Conservation (phyloP, 2,329 filamentous ascomycete species). For the Colletotrichum salicis region DNA sequence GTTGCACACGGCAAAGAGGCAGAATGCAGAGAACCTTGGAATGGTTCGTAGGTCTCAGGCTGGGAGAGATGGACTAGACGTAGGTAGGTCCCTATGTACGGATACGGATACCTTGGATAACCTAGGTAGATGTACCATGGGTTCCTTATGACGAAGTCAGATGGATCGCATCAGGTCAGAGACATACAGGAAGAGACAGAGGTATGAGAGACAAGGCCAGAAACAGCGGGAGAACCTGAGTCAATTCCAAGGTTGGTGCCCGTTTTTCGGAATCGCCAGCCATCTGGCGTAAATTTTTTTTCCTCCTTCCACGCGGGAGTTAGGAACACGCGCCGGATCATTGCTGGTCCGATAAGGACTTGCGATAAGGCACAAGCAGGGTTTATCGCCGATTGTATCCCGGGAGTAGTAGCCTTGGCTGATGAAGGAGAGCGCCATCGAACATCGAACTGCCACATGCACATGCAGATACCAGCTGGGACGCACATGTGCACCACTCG, state of each 20-base stretch:
- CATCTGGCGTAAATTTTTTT: constrained; percentile 25
- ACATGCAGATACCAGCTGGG: constrained; percentile 8
- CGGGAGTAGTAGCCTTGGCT: background rate
- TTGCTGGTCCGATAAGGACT: constrained; percentile 10
- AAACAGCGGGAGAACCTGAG: constrained; percentile 28
- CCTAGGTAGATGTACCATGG: background rate
- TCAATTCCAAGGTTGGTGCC: constrained; percentile 26
- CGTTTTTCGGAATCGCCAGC: constrained; percentile 32
- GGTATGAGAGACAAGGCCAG: constrained; percentile 10
- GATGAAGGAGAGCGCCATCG: background rate
- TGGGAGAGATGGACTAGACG: background rate
- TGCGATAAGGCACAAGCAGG: constrained; percentile 11
- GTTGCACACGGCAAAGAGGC: constrained; percentile 1
- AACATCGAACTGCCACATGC: constrained; percentile 7
- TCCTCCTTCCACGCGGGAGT: constrained; percentile 13
- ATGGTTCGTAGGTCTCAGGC: constrained; percentile 12
- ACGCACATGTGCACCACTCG: constrained; percentile 15
- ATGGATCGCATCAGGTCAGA: constrained; percentile 5
- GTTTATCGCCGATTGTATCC: background rate
- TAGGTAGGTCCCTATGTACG: background rate
- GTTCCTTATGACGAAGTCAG: background rate
- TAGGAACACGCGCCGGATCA: constrained; percentile 26
- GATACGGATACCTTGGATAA: background rate
- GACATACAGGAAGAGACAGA: constrained; percentile 2
- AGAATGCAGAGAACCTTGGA: constrained; percentile 9